These are phyloP conservation scores for Penicillium cosmopolitanum DNA, from an alignment of 495 filamentous ascomycete species.

Conservation along the genomic window DNA sequence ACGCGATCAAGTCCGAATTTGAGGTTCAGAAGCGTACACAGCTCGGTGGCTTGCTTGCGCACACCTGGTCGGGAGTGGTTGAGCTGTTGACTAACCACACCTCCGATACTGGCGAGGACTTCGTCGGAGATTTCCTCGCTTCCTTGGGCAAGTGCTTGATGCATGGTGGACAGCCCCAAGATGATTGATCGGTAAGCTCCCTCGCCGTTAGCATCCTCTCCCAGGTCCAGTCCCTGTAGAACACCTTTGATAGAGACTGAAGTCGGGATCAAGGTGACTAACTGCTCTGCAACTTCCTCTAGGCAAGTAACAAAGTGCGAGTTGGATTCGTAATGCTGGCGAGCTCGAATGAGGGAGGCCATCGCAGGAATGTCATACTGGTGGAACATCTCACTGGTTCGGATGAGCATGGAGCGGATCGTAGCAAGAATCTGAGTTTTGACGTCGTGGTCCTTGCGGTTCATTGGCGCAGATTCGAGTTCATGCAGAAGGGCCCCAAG, in stretches of 20 bases:
- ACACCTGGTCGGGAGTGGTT: constrained; percentile 76
- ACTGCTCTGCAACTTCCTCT: constrained; percentile 59
- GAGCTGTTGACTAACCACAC: constrained; percentile 63
- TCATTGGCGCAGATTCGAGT: constrained; percentile 58
- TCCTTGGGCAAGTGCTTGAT: constrained; percentile 22
- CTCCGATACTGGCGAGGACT: constrained; percentile 46
- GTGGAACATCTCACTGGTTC: constrained; percentile 65
- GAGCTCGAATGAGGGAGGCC: constrained; percentile 67
- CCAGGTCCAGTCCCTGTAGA: constrained; percentile 35
- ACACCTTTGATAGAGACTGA: constrained; percentile 49
- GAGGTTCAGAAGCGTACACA: constrained; percentile 75
- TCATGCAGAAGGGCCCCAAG: constrained; percentile 74
- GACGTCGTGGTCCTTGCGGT: constrained; percentile 57
- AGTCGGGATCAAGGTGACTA: constrained; percentile 51
- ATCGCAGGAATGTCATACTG: constrained; percentile 67
- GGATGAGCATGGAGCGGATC: constrained; percentile 73
- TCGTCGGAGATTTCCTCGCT: constrained; percentile 34
- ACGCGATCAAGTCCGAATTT: constrained; percentile 62
- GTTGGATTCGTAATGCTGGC: constrained; percentile 54
- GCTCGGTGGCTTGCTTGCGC: constrained; percentile 73
- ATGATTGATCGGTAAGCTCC: constrained; percentile 39
- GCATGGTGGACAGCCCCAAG: constrained; percentile 53
- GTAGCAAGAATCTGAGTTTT: constrained; percentile 84
- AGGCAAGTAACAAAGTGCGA: constrained; percentile 63
- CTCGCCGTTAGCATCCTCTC: constrained; percentile 34